Conservation (phyloP, 345 rosid genomes). For the Leavenworthia alabamica region DNA sequence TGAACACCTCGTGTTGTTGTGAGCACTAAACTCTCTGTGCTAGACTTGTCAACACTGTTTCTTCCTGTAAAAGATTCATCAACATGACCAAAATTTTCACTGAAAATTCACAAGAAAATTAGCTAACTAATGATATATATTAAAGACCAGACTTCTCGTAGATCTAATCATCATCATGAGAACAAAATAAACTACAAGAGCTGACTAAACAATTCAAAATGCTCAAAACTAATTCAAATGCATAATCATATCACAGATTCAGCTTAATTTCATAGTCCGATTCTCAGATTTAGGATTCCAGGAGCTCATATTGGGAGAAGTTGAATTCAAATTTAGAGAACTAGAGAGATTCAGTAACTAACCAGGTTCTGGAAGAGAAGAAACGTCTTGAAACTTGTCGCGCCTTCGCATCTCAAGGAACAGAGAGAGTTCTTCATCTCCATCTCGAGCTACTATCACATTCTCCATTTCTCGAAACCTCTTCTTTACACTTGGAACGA, state of each 20-base stretch:
- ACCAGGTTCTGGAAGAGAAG: slow-evolving; percentile 36
- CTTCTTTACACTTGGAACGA: not conserved
- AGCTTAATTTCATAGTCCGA: not conserved
- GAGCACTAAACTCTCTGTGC: not conserved
- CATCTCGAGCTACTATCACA: slow-evolving; percentile 45
- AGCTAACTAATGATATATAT: not conserved
- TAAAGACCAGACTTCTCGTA: not conserved
- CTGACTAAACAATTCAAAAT: not conserved
- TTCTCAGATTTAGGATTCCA: not conserved
- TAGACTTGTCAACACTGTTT: not conserved
- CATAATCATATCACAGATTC: not conserved
- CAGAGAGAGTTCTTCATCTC: slow-evolving; percentile 68
- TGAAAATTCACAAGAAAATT: not conserved
- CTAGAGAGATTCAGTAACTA: slow-evolving; percentile 24
- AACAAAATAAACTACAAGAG: not conserved
- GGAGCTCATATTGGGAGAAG: slow-evolving; percentile 5
- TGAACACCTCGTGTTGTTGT: slow-evolving; percentile 9
- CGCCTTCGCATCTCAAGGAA: slow-evolving; percentile 76
- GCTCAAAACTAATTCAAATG: not conserved
- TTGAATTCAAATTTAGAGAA: not conserved
- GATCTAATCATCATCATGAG: not conserved
- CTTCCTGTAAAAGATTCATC: slow-evolving; percentile 1
- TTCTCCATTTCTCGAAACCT: slow-evolving; percentile 14
- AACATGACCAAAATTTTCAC: not conserved
- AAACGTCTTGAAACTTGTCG: slow-evolving; percentile 46